A percentile compares a stretch with the other conserved stretches of the same genome.
These are phyloP conservation scores for Neocucurbitaria cava DNA, from an alignment of 2,329 filamentous ascomycete genomes.

Conservation along the genomic window DNA sequence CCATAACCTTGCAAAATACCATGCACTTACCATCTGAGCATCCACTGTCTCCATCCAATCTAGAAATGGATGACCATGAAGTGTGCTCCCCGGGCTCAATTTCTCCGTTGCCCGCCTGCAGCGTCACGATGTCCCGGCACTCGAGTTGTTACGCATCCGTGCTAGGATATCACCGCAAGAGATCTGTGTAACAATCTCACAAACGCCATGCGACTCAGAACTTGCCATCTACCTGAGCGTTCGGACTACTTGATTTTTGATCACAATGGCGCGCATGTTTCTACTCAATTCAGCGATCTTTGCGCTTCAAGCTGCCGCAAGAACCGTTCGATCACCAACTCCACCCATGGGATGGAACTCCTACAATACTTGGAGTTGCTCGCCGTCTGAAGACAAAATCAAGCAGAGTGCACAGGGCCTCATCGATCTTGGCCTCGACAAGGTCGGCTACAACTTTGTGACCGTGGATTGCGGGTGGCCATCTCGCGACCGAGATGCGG, in stretches of 20 bases:
- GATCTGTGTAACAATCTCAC: too few species aligned
- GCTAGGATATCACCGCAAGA: not conserved
- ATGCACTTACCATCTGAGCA: not conserved
- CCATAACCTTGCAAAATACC: not conserved
- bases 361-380: slow-evolving; percentile 64
- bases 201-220: too few species aligned
- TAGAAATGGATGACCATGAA: not conserved
- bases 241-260: not conserved
- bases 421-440: slow-evolving; percentile 59
- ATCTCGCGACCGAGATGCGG: slow-evolving; percentile 45
- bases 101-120: not conserved
- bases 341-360: slow-evolving; percentile 61
- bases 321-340: slow-evolving; percentile 29
- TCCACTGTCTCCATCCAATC: not conserved
- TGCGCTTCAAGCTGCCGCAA: slow-evolving; percentile 18
- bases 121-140: too few species aligned
- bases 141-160: not conserved
- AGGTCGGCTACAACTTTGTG: slow-evolving; percentile 63
- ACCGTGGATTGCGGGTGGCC: slow-evolving; percentile 68
- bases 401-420: slow-evolving; percentile 62
- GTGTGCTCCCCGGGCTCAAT: not conserved
- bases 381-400: slow-evolving; percentile 57
- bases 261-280: not conserved
- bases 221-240: not conserved
- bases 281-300: slow-evolving; percentile 8